Conservation (phyloP, 345 rosid species). For the Luvunga scandens region DNA sequence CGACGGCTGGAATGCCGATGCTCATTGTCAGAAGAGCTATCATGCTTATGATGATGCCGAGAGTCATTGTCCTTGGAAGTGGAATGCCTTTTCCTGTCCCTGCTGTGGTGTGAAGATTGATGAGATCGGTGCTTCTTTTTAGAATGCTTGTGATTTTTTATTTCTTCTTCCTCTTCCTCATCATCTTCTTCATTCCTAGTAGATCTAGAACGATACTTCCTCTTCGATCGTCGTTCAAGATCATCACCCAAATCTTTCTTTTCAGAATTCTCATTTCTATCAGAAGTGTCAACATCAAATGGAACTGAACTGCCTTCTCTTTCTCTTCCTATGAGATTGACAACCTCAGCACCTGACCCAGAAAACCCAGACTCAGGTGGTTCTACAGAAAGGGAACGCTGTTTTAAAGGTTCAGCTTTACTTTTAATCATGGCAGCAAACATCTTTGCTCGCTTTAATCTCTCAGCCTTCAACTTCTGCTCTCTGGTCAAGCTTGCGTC, state of each 20-base stretch:
- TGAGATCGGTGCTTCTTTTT: slow-evolving; percentile 46
- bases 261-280: slow-evolving; percentile 35
- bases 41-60: slow-evolving; percentile 17
- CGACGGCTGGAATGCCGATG: slow-evolving; percentile 4
- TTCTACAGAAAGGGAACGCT: slow-evolving; percentile 53
- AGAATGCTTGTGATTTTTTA: slow-evolving; percentile 38
- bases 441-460: slow-evolving; percentile 93
- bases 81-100: slow-evolving; percentile 48
- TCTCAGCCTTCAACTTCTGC: slow-evolving; percentile 87
- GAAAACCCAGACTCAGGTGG: slow-evolving; percentile 47
- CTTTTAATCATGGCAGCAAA: slow-evolving; percentile 76
- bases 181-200: slow-evolving; percentile 38
- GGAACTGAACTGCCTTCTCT: slow-evolving; percentile 51
- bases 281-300: slow-evolving; percentile 24
- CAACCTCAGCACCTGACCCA: slow-evolving; percentile 36
- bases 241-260: slow-evolving; percentile 38
- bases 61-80: slow-evolving; percentile 47
- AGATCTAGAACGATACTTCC: slow-evolving; percentile 69
- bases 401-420: slow-evolving; percentile 48
- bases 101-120: slow-evolving; percentile 36
- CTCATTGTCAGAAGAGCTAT: slow-evolving; percentile 37
- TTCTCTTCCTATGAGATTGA: slow-evolving; percentile 31
- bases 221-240: slow-evolving; percentile 59
- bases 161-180: slow-evolving; percentile 41
- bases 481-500: slow-evolving; percentile 65